Percentiles rank a stretch among this genome's conserved stretches.
These are phyloP conservation scores for Bocquillonia castaneifolia DNA, from an alignment of 441 rosid species.

Conservation along the genomic window DNA sequence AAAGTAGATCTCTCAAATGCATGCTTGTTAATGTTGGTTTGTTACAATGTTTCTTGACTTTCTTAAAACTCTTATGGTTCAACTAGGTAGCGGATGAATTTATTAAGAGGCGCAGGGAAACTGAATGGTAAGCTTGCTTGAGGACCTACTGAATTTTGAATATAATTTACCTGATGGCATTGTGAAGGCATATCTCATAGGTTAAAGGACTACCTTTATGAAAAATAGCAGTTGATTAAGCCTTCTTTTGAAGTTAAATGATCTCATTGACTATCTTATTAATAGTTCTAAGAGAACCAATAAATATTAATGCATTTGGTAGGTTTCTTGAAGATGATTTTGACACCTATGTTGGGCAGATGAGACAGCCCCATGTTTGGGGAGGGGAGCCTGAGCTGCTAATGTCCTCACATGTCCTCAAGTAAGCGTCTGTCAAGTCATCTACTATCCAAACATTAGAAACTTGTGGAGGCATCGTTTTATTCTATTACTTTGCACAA, in stretches of 20 bases:
- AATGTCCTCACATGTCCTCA: constrained; percentile 63
- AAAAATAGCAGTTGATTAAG: not conserved
- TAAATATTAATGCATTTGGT: constrained; percentile 15
- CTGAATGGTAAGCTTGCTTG: constrained; percentile 48
- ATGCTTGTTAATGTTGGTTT: not conserved
- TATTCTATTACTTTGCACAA: not conserved
- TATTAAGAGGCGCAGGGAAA: constrained; percentile 54
- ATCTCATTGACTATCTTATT: not conserved
- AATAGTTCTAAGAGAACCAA: not conserved
- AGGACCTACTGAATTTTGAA: constrained; percentile 2
- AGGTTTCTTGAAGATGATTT: constrained; percentile 72
- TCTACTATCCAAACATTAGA: constrained; percentile 12
- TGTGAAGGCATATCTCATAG: not conserved
- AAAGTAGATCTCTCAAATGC: not conserved
- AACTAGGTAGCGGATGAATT: constrained; percentile 69
- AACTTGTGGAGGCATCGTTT: not conserved
- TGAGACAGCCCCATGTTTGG: constrained; percentile 66
- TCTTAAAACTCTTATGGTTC: constrained; percentile 17
- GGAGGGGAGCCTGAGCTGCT: constrained; percentile 82
- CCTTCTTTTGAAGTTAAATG: not conserved
- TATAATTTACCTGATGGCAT: not conserved
- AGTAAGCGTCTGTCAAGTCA: constrained; percentile 30
- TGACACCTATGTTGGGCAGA: constrained; percentile 47
- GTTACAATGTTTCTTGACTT: not conserved
- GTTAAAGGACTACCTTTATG: not conserved